These are phyloP conservation scores for Tulasnella sp. DNA, from an alignment of 768 basidiomycete genomes.

Conservation along the genomic window DNA sequence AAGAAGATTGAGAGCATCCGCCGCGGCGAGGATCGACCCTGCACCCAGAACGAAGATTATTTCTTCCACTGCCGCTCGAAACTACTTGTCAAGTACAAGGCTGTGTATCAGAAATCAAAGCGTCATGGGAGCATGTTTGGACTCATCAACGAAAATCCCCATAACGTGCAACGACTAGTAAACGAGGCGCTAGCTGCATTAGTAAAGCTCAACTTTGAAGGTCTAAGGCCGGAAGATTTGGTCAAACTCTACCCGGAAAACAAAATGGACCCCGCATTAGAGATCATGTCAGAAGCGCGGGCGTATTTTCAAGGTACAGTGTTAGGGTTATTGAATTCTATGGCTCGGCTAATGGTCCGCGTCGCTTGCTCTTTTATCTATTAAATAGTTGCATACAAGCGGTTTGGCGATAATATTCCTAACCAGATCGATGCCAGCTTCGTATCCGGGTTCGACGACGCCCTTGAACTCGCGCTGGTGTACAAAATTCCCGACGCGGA, in stretches of 20 bases:
- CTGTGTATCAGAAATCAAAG: too few species aligned
- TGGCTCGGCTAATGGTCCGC: too few species aligned
- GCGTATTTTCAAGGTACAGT: constrained; percentile 24
- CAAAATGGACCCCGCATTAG: constrained; percentile 9
- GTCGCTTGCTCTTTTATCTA: constrained; percentile 33
- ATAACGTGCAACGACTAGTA: too few species aligned
- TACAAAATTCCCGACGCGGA: constrained; percentile 45
- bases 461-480: constrained; percentile 44
- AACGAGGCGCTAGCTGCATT: too few species aligned
- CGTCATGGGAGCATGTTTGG: too few species aligned
- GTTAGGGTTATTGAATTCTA: too few species aligned
- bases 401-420: constrained; percentile 55
- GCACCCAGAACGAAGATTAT: constrained; percentile 22
- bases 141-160: too few species aligned
- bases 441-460: constrained; percentile 49
- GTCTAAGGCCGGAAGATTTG: neutral
- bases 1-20: constrained; percentile 17
- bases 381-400: constrained; percentile 56
- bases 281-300: constrained; percentile 26
- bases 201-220: too few species aligned
- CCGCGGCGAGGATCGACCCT: constrained; percentile 3
- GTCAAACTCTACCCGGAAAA: constrained; percentile 8
- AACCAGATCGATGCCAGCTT: constrained; percentile 55
- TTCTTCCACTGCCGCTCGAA: constrained; percentile 18
- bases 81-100: constrained; percentile 1